phyloP scores from a whole-genome alignment of 2,329 filamentous ascomycete genomes.

The Tympanopsis confertula region DNA sequence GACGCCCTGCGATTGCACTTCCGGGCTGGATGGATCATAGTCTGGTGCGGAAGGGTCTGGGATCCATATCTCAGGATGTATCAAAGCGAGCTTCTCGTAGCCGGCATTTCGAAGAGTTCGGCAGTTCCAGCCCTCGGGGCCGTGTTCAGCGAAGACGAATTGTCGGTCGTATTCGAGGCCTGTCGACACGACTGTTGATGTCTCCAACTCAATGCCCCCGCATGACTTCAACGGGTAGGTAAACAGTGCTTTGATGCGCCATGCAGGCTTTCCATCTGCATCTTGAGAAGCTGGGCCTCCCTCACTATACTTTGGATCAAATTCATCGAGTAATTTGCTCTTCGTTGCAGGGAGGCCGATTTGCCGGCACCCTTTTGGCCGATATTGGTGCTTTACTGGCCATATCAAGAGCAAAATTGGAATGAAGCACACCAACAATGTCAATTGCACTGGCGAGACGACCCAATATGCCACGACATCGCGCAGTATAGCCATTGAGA shows the following conservation, averaged over 20 bases:
- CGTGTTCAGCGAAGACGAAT: neutral
- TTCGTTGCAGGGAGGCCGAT: neutral
- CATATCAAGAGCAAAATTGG: too few species aligned
- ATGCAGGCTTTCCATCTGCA: neutral
- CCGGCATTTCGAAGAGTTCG: neutral
- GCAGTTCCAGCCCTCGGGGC: neutral
- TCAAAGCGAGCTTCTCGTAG: neutral
- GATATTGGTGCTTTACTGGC: neutral
- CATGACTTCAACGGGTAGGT: neutral
- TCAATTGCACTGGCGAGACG: too few species aligned
- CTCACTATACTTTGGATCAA: neutral
- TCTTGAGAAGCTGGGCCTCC: neutral
- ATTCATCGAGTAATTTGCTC: neutral
- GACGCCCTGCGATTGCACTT: neutral
- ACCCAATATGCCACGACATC: too few species aligned
- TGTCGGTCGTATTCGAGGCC: neutral
- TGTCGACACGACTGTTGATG: neutral
- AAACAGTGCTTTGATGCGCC: slow-evolving; percentile 1
- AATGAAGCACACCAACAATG: too few species aligned
- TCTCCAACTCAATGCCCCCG: neutral
- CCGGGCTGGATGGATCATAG: neutral
- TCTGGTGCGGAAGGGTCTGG: neutral
- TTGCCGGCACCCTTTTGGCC: neutral
- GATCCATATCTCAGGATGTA: neutral
- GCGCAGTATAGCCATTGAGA: too few species aligned